A percentile compares a stretch with the other conserved stretches of the same genome.
Evolutionary conservation across 495 filamentous ascomycete genomes (phyloP).

Genomic region (Penicillium psychrofluorescens): DNA sequence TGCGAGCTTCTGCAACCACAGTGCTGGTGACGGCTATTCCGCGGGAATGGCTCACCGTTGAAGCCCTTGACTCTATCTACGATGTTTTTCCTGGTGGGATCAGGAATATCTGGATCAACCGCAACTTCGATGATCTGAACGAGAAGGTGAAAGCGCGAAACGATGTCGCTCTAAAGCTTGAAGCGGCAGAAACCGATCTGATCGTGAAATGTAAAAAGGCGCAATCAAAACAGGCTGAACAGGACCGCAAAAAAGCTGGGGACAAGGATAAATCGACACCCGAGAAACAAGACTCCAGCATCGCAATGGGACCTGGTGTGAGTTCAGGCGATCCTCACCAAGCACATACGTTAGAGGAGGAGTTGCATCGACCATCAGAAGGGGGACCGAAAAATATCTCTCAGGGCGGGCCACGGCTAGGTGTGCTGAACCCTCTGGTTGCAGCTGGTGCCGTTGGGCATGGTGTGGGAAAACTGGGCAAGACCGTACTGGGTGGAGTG

Average conservation of each 20-base stretch:
- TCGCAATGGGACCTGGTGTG: conserved; percentile 63
- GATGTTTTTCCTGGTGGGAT: conserved; percentile 96
- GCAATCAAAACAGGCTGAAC: conserved; percentile 57
- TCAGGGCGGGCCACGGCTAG: conserved; percentile 14
- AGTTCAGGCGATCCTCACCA: conserved; percentile 82
- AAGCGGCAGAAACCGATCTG: conserved; percentile 77
- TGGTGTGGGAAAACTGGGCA: conserved; percentile 53
- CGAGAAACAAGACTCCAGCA: conserved; percentile 50
- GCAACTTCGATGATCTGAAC: conserved; percentile 79
- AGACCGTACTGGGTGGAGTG: conserved; percentile 44
- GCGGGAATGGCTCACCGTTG: conserved; percentile 73
- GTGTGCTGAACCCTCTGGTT: conserved; percentile 34
- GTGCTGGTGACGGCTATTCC: conserved; percentile 90
- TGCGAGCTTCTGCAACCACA: conserved; percentile 93
- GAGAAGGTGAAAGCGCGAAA: conserved; percentile 79
- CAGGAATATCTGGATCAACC: conserved; percentile 93
- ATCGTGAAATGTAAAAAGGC: conserved; percentile 71
- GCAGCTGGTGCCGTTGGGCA: conserved; percentile 47
- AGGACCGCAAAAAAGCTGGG: conserved; percentile 46
- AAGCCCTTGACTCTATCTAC: conserved; percentile 77
- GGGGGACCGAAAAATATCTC: conserved; percentile 18
- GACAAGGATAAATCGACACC: conserved; percentile 28
- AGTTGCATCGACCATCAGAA: conserved; percentile 33
- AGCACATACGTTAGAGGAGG: conserved; percentile 62
- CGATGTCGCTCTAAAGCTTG: conserved; percentile 62